Percentiles rank a stretch among this genome's conserved stretches.
These are phyloP conservation scores for Colletotrichum paranaense DNA, from an alignment of 2,329 filamentous ascomycete genomes.

Conservation along the genomic window DNA sequence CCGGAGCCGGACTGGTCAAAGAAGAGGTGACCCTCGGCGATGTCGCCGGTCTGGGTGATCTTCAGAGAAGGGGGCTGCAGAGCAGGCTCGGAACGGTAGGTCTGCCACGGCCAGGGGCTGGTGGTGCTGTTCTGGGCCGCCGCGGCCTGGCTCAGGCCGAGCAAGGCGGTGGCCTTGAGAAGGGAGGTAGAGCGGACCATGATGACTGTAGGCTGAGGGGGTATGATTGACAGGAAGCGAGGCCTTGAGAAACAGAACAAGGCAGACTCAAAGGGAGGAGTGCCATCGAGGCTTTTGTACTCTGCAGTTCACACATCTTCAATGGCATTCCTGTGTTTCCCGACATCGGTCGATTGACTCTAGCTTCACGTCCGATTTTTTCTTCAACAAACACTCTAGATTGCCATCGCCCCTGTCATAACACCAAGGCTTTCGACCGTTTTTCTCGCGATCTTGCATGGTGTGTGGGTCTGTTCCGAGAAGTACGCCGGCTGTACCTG, in stretches of 20 bases:
- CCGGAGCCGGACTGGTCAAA: conserved; percentile 38
- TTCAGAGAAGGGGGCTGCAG: conserved; percentile 19
- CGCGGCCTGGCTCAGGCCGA: not conserved
- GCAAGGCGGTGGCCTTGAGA: not conserved
- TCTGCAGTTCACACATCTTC: not conserved
- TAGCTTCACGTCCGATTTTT: not conserved
- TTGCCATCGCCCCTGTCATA: not conserved
- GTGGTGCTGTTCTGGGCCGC: conserved; percentile 12
- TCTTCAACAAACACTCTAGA: not conserved
- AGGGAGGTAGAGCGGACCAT: conserved; percentile 3
- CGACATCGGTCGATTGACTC: conserved; percentile 4
- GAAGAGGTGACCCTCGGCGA: conserved; percentile 42
- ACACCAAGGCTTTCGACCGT: no score
- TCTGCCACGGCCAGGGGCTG: conserved; percentile 23
- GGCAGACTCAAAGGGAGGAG: not conserved
- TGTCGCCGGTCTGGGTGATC: conserved; percentile 26
- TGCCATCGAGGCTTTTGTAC: not conserved
- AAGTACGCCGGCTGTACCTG: not conserved
- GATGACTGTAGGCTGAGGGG: not conserved
- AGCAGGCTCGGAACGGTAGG: conserved; percentile 22
- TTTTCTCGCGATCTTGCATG: not conserved
- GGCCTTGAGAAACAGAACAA: not conserved
- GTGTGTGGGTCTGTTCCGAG: conserved; percentile 5
- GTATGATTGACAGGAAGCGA: not conserved
- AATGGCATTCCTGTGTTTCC: not conserved